A percentile compares a stretch with the other conserved stretches of the same genome.
Conservation (phyloP, 192 early-diverging fungal genomes). For the Rhizoclosmatium globosum region DNA sequence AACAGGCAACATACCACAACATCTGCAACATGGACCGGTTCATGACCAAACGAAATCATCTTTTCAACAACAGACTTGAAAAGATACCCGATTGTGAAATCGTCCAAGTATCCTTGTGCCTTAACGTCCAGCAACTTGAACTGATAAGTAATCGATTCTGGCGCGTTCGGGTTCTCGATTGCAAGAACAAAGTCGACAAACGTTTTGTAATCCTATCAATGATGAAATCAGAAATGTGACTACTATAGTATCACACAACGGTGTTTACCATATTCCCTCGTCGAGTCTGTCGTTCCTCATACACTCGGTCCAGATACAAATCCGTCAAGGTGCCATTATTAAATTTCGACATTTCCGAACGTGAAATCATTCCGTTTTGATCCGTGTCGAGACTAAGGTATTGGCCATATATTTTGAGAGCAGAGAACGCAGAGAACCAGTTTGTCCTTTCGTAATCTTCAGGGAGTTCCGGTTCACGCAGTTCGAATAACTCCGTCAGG, state of each 20-base stretch:
- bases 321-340: constrained; percentile 52
- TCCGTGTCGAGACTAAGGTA: constrained; percentile 59
- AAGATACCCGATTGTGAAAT: constrained; percentile 50
- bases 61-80: constrained; percentile 57
- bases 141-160: constrained; percentile 54
- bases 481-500: constrained; percentile 61
- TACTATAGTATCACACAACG: background rate
- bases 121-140: constrained; percentile 61
- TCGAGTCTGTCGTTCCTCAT: constrained; percentile 59
- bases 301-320: constrained; percentile 60
- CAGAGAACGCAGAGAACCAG: constrained; percentile 59
- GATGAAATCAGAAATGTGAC: background rate
- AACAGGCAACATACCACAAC: constrained; percentile 42
- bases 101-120: constrained; percentile 54
- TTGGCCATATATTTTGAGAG: constrained; percentile 56
- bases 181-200: constrained; percentile 65
- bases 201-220: constrained; percentile 50
- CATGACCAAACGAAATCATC: constrained; percentile 52
- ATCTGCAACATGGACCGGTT: constrained; percentile 49
- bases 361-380: constrained; percentile 58
- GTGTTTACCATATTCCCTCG: constrained; percentile 48
- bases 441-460: constrained; percentile 50
- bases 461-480: constrained; percentile 57
- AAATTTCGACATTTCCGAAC: constrained; percentile 54
- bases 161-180: constrained; percentile 55